Conservation (phyloP, 2,329 filamentous ascomycete genomes). For the Elsinoe batatas region DNA sequence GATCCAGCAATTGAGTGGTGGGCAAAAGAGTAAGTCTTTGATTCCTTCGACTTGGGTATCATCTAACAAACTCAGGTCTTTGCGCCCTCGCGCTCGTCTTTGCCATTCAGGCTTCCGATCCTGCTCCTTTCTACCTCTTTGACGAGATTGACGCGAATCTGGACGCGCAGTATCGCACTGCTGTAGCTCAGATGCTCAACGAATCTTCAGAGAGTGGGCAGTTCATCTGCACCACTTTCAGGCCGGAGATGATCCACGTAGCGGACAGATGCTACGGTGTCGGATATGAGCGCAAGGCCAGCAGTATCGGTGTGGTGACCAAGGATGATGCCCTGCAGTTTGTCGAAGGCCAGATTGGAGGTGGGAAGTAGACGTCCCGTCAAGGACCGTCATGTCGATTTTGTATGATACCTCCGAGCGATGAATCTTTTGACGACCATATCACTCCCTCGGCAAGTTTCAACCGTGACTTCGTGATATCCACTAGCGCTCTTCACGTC, state of each 20-base stretch:
- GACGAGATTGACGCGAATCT: conserved; percentile 98
- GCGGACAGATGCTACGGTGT: conserved; percentile 98
- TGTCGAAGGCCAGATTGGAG: conserved; percentile 69
- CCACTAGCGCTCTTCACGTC: neutral
- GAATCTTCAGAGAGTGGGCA: conserved; percentile 48
- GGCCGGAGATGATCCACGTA: conserved; percentile 89
- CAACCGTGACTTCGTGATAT: conserved; percentile 5
- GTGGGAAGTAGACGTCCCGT: conserved; percentile 16
- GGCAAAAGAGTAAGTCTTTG: conserved; percentile 74
- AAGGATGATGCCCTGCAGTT: conserved; percentile 84
- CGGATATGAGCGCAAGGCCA: conserved; percentile 83
- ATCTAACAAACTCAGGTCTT: conserved; percentile 48
- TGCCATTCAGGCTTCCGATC: conserved; percentile 95
- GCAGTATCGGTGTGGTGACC: conserved; percentile 81
- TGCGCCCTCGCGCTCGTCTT: conserved; percentile 97
- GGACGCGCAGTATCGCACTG: conserved; percentile 93
- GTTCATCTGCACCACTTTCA: conserved; percentile 98
- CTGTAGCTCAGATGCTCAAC: conserved; percentile 80
- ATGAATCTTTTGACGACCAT: neutral
- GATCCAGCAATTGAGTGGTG: conserved; percentile 93
- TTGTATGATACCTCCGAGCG: conserved; percentile 17
- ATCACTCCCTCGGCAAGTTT: neutral
- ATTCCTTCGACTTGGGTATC: conserved; percentile 5
- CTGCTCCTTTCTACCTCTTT: conserved; percentile 96
- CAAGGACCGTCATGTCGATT: neutral